Conservation (phyloP, 1,284 basidiomycete genomes). For the Ustilago trichophora region DNA sequence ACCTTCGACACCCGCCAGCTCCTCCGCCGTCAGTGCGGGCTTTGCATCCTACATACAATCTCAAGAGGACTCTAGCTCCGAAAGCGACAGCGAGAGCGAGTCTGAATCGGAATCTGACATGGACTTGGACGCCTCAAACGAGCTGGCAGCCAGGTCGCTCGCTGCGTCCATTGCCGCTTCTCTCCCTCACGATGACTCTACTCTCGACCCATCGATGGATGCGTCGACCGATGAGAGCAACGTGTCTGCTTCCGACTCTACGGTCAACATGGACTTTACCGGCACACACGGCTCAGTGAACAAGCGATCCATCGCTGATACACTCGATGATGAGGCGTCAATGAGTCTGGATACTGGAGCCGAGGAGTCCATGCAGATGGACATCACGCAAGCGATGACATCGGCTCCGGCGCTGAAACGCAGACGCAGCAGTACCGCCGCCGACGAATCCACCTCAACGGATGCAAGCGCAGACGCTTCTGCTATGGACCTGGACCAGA, state of each 20-base stretch:
- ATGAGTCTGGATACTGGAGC: constrained; percentile 17
- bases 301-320: constrained; percentile 32
- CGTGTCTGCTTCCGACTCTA: constrained; percentile 19
- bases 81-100: constrained; percentile 41
- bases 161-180: constrained; percentile 45
- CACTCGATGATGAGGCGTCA: constrained; percentile 16
- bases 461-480: constrained; percentile 13
- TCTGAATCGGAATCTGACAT: constrained; percentile 42
- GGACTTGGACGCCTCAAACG: constrained; percentile 37
- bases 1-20: constrained; percentile 36
- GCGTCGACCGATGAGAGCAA: constrained; percentile 13
- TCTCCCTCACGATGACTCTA: constrained; percentile 42
- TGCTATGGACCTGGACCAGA: constrained; percentile 31
- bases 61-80: constrained; percentile 28
- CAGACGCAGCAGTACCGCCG: constrained; percentile 31
- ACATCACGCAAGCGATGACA: constrained; percentile 32
- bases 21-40: constrained; percentile 29
- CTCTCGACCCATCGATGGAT: constrained; percentile 25
- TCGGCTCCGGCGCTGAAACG: constrained; percentile 34
- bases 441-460: constrained; percentile 20
- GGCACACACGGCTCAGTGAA: constrained; percentile 35
- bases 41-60: constrained; percentile 40
- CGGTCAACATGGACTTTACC: constrained; percentile 44
- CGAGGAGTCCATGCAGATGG: constrained; percentile 36
- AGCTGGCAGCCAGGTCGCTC: constrained; percentile 31